A percentile compares a stretch with the other conserved stretches of the same genome.
Evolutionary conservation across 2,329 filamentous ascomycete genomes (phyloP).

Genomic region (Ciborinia camelliae): DNA sequence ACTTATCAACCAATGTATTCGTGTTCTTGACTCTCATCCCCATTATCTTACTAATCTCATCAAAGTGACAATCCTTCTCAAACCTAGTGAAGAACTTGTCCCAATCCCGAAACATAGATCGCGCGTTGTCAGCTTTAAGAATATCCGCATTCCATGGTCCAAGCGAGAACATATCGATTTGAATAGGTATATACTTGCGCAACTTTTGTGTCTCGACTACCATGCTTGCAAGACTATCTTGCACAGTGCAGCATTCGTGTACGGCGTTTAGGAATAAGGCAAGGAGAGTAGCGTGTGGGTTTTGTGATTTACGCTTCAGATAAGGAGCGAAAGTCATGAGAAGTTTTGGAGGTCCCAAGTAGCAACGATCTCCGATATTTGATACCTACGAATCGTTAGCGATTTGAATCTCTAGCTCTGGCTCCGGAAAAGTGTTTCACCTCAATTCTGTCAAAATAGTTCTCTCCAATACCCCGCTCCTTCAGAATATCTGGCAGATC

Average conservation of each 20-base stretch:
- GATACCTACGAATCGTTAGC: not conserved
- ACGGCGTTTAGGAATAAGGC: conserved; percentile 19
- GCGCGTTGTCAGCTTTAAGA: not conserved
- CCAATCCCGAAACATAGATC: not conserved
- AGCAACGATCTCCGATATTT: conserved; percentile 15
- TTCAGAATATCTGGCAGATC: conserved; percentile 1
- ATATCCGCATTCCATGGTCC: not conserved
- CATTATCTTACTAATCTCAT: not conserved
- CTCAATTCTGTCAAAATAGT: conserved; percentile 16
- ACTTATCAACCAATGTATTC: conserved; percentile 21
- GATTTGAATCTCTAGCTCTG: not conserved
- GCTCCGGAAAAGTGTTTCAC: not conserved
- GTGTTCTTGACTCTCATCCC: conserved; percentile 18
- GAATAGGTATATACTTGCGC: not conserved
- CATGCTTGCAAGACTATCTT: not conserved
- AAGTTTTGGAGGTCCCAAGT: conserved; percentile 3
- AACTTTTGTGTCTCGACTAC: not conserved
- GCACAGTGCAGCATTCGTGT: not conserved
- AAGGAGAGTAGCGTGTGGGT: conserved; percentile 20
- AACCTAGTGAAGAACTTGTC: conserved; percentile 10
- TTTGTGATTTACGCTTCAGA: conserved; percentile 9
- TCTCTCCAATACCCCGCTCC: not conserved
- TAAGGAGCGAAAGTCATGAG: conserved; percentile 5
- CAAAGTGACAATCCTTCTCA: not conserved
- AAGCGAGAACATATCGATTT: not conserved